Conservation (phyloP, 257 asterid species). For the Catharanthus roseus region DNA sequence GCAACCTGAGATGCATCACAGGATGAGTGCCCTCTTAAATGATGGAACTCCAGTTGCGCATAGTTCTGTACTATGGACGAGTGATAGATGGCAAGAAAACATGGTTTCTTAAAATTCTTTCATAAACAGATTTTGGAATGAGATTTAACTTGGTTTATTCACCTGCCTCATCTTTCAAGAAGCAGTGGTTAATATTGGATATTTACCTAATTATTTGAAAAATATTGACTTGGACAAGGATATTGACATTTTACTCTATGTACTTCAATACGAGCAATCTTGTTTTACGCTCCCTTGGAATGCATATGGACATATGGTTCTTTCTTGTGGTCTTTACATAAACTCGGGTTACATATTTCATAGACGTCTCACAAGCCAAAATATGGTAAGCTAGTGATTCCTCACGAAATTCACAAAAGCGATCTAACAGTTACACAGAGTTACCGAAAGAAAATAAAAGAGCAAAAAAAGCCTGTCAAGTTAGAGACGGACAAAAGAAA, state of each 20-base stretch:
- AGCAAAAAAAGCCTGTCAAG: background rate
- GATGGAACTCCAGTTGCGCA: background rate
- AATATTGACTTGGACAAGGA: background rate
- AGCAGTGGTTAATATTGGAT: background rate
- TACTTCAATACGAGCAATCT: background rate
- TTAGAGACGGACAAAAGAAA: background rate
- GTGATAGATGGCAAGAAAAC: background rate
- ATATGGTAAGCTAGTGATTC: background rate
- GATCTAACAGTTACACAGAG: background rate
- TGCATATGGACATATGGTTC: background rate
- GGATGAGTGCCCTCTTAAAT: background rate
- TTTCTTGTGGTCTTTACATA: background rate
- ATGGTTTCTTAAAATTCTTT: background rate
- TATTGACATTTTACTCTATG: background rate
- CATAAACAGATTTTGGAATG: background rate
- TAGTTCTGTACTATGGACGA: background rate
- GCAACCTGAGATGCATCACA: background rate
- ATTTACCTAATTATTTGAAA: background rate
- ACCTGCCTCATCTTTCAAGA: background rate
- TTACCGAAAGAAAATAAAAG: background rate
- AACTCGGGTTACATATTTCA: background rate
- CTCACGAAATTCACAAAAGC: background rate
- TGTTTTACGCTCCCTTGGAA: background rate
- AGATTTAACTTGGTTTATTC: background rate
- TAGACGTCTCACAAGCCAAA: background rate